A percentile compares a stretch with the other conserved stretches of the same genome.
Conservation (phyloP, 106 monocot species). For the Platanthera guangdongensis region DNA sequence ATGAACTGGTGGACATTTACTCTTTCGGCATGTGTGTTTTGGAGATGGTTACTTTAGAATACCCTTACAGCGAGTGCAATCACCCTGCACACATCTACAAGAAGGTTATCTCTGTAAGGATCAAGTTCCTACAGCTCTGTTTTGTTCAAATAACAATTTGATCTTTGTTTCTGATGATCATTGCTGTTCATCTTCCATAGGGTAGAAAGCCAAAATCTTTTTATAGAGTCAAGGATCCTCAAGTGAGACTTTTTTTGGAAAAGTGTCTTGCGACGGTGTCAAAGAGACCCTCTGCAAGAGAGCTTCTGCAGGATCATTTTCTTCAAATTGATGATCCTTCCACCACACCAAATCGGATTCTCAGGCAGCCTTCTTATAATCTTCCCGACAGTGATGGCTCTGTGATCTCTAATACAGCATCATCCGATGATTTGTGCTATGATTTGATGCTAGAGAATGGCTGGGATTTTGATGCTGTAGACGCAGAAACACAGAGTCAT, state of each 20-base stretch:
- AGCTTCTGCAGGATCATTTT: conserved; percentile 53
- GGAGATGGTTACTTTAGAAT: conserved; percentile 63
- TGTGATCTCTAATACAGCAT: conserved; percentile 1
- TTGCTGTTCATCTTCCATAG: conserved; percentile 8
- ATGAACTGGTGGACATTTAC: conserved; percentile 61
- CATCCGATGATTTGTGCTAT: background rate
- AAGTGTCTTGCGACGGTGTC: conserved; percentile 40
- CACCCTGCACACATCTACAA: conserved; percentile 58
- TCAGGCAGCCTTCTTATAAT: conserved; percentile 25
- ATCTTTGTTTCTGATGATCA: background rate
- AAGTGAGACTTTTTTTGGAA: conserved; percentile 51
- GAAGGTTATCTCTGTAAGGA: conserved; percentile 42
- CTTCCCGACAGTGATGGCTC: conserved; percentile 10
- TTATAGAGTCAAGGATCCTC: conserved; percentile 35
- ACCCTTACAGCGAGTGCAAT: conserved; percentile 60
- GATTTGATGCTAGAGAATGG: conserved; percentile 19
- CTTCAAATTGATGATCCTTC: conserved; percentile 28
- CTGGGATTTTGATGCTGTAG: conserved; percentile 20
- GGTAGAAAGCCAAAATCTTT: conserved; percentile 43
- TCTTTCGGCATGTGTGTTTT: conserved; percentile 66
- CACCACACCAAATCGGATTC: conserved; percentile 9
- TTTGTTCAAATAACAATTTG: background rate
- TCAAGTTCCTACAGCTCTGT: background rate
- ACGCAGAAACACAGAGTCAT: conserved; percentile 11
- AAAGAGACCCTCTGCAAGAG: conserved; percentile 34